Conservation (phyloP, 2,329 filamentous ascomycete genomes). For the Aspergillus floridensis region DNA sequence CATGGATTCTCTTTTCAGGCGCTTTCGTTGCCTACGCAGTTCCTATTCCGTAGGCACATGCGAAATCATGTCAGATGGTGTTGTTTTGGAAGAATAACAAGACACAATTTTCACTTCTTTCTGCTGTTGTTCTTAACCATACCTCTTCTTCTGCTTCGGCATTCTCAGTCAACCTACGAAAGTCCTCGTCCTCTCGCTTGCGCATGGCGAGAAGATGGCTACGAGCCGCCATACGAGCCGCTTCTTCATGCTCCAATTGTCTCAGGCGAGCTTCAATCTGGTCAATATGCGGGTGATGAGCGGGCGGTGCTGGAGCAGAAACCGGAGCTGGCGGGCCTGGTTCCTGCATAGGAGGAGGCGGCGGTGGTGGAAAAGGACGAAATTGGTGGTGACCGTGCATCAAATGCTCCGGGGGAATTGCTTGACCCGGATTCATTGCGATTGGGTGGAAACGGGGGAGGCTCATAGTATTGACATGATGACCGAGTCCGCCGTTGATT, state of each 20-base stretch:
- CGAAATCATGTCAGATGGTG: slow-evolving; percentile 7
- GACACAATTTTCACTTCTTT: not conserved
- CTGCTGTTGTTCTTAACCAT: slow-evolving; percentile 16
- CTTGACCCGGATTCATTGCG: slow-evolving; percentile 40
- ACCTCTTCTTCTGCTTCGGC: slow-evolving; percentile 44
- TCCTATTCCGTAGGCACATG: slow-evolving; percentile 26
- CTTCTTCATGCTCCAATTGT: slow-evolving; percentile 42
- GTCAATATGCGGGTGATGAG: slow-evolving; percentile 31
- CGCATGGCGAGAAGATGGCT: slow-evolving; percentile 37
- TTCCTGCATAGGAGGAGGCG: slow-evolving; percentile 30
- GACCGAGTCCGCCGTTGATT: slow-evolving; percentile 26
- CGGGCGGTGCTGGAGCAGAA: slow-evolving; percentile 15
- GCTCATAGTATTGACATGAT: slow-evolving; percentile 28
- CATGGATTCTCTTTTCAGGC: slow-evolving; percentile 42
- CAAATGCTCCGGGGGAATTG: slow-evolving; percentile 33
- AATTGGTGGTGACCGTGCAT: slow-evolving; percentile 34
- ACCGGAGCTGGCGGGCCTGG: slow-evolving; percentile 24
- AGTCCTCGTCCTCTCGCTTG: slow-evolving; percentile 43
- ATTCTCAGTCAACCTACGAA: slow-evolving; percentile 39
- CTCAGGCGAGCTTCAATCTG: slow-evolving; percentile 40
- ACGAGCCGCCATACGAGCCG: slow-evolving; percentile 37
- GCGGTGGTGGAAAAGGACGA: slow-evolving; percentile 26
- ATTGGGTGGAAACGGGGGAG: slow-evolving; percentile 42
- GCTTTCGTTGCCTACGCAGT: slow-evolving; percentile 39
- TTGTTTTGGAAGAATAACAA: not conserved